These are phyloP conservation scores for Lipomyces spencermartinsiae DNA, from an alignment of 805 yeast species.

Conservation along the genomic window DNA sequence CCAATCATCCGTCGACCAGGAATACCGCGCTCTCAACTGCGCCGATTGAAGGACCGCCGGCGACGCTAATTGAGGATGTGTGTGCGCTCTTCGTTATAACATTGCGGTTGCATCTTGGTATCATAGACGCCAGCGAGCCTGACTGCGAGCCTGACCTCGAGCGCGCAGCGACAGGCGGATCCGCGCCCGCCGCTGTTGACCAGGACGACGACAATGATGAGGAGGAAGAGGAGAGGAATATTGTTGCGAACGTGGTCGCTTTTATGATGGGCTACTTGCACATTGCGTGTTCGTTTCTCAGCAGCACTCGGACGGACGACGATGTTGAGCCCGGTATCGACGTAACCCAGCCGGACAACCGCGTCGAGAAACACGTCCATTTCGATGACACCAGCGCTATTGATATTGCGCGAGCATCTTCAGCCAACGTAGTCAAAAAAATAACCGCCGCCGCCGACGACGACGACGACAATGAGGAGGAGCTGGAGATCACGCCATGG, in stretches of 20 bases:
- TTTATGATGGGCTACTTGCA: not conserved
- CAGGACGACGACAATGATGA: not conserved
- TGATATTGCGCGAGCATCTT: not conserved
- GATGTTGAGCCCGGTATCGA: not conserved
- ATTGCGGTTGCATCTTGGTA: not conserved
- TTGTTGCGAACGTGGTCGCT: constrained; percentile 1
- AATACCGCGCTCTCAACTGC: not conserved
- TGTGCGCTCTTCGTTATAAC: not conserved
- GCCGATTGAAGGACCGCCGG: not conserved
- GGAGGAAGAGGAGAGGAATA: not conserved
- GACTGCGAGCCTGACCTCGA: not conserved
- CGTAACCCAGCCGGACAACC: not conserved
- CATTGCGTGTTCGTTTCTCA: not conserved
- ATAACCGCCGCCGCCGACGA: not conserved
- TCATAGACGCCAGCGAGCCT: not conserved
- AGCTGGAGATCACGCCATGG: not conserved
- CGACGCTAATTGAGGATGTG: not conserved
- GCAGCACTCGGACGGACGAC: not conserved
- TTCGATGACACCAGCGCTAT: not conserved
- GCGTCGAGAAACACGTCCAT: not conserved
- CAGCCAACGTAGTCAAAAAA: not conserved
- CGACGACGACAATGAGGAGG: not conserved
- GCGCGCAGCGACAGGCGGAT: not conserved
- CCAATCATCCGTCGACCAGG: not conserved
- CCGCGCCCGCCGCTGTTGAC: not conserved